phyloP scores from a whole-genome alignment of 371 early-diverging fungal genomes.

The Coemansia sp. region DNA sequence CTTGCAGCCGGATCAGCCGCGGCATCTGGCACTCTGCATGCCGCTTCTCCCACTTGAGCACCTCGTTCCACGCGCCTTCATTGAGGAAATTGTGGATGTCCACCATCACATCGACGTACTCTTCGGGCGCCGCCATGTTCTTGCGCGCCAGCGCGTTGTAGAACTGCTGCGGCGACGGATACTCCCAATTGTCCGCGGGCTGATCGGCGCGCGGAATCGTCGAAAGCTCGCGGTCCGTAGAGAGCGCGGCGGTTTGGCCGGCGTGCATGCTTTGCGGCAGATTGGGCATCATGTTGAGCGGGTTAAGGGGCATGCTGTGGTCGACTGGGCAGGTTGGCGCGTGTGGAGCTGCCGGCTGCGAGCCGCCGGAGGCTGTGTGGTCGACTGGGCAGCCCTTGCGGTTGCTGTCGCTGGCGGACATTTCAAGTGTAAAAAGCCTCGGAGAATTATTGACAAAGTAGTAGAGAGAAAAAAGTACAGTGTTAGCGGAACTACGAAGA shows the following conservation, averaged over 20 bases:
- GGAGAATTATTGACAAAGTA: too few species aligned
- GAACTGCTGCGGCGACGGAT: conserved; percentile 95
- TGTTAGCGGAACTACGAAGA: too few species aligned
- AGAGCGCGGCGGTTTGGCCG: conserved; percentile 68
- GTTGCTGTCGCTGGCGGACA: too few species aligned
- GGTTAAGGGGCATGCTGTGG: conserved; percentile 54
- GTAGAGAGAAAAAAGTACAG: too few species aligned
- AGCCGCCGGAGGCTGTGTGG: not conserved
- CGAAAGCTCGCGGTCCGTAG: conserved; percentile 66
- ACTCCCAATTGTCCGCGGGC: conserved; percentile 71
- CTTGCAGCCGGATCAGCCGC: conserved; percentile 79
- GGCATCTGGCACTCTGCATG: conserved; percentile 40
- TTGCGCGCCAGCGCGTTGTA: conserved; percentile 94
- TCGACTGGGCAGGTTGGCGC: conserved; percentile 46
- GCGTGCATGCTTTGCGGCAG: conserved; percentile 65
- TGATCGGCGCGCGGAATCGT: conserved; percentile 55
- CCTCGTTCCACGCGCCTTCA: conserved; percentile 92
- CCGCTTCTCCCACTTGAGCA: conserved; percentile 84
- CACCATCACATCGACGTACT: conserved; percentile 89
- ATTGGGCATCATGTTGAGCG: conserved; percentile 84
- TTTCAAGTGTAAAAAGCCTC: too few species aligned
- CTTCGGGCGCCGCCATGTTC: conserved; percentile 89
- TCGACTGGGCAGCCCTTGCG: not conserved
- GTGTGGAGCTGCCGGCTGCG: not conserved
- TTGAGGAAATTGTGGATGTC: conserved; percentile 97